These are phyloP conservation scores for Phlebiopsis gigantea DNA, from an alignment of 768 basidiomycete genomes.

Conservation along the genomic window DNA sequence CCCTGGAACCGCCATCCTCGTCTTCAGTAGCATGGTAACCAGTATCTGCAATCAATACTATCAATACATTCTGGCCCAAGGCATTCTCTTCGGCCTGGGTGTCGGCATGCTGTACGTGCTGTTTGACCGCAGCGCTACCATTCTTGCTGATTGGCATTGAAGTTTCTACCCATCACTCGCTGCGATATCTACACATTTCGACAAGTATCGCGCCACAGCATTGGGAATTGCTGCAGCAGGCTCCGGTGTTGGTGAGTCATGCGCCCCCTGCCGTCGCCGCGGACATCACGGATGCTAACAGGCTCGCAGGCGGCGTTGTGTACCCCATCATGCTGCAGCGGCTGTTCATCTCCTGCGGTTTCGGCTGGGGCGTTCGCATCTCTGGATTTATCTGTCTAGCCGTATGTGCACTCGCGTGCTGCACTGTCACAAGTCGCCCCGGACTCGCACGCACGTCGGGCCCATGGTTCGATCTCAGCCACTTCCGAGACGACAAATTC, in stretches of 20 bases:
- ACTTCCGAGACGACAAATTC: conserved; percentile 45
- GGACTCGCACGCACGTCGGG: conserved; percentile 13
- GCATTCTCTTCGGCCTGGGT: conserved; percentile 59
- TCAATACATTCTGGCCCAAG: conserved; percentile 59
- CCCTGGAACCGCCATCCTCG: conserved; percentile 43
- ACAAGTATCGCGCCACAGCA: conserved; percentile 61
- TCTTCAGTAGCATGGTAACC: conserved; percentile 52
- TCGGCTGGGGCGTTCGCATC: conserved; percentile 58
- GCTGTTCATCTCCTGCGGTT: conserved; percentile 51
- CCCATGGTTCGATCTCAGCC: conserved; percentile 20
- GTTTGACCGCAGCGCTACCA: neutral
- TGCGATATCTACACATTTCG: conserved; percentile 62
- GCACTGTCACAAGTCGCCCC: conserved; percentile 37
- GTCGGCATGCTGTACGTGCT: conserved; percentile 56
- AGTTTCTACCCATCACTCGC: conserved; percentile 71
- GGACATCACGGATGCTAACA: neutral
- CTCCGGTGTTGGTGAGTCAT: conserved; percentile 48
- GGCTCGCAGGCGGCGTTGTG: conserved; percentile 57
- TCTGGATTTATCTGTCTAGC: conserved; percentile 45
- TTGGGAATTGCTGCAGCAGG: conserved; percentile 67
- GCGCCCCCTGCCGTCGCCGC: no score
- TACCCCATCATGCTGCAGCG: conserved; percentile 62
- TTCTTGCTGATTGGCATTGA: conserved; percentile 11
- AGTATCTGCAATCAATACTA: conserved; percentile 54
- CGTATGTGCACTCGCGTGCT: conserved; percentile 41